Base-by-base conservation (phyloP, 208 protist genomes). In the Crithidia acanthocephali region DNA sequence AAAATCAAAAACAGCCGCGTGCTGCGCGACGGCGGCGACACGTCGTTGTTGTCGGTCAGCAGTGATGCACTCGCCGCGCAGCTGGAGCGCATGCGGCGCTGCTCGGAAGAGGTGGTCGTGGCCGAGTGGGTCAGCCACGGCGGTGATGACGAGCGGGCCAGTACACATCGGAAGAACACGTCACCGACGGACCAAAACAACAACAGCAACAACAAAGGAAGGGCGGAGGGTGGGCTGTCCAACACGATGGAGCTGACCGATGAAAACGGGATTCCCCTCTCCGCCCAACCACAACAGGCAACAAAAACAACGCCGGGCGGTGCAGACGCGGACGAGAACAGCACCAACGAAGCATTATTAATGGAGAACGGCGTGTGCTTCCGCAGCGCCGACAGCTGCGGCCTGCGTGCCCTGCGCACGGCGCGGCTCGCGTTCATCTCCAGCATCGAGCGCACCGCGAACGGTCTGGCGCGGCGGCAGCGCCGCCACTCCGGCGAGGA, bases 281-380 rank as follows among this genome's bases (percentile, higher is more conserved):
- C 61, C 61, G 20, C 61, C 18, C 61, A 56, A 56, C 2, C 1
- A 10, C n/a, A 11, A 53, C 11, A 11, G n/a, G 33, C 56, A 47
- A 22, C 57, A 53, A 37, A 22, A 45, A 23, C 7, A 50, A 7
- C 42, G 30, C 35, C 35, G 16, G 45, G 45, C 15, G 15, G 52
- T 27, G 33, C 5, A 15, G 30, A 25, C 30, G n/a, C 6, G n/a
- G 23, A 30, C 25, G 70, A 53, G 45, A 23, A 55, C 20, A 61
- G 42, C 33, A 33, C 57, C 15, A 45, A 52, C 15, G 52, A 68
- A 42, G 45, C 53, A 3, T 72, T 86, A 2, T 55, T 91, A 25
- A 81, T 91, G 60, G 86, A 94, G 66, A 91, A 87, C 68, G 89
- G 89, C 13, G 72, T 92, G 48, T 81, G 80, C 50, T 94, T 87